Base-by-base conservation (phyloP, 1,284 basidiomycete genomes). In the Rhodotorula sp. region DNA sequence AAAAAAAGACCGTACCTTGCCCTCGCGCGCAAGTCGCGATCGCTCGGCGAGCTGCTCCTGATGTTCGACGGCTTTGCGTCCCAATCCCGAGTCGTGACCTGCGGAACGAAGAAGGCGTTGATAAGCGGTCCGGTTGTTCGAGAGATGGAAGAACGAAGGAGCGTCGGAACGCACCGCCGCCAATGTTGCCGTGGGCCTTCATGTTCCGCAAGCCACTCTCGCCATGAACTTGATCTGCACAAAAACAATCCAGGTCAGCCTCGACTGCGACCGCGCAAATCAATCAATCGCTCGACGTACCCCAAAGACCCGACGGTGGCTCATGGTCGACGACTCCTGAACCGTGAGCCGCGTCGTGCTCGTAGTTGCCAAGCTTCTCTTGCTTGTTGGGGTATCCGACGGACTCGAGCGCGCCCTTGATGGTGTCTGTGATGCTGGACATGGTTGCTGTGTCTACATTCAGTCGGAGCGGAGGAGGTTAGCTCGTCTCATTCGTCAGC, bases 31-130 rank as follows among this genome's bases (percentile, higher is more conserved):
- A 8, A 74, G 59, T 5, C 72, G 66, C 13, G 67, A 58, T 5
- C 72, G 72, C 47, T 68, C 70, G 29, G 72, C 72, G 46, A 74
- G 58, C 32, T 67, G 52, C 46, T 74, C 69, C 58, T 65, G 70
- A 51, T 70, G 71, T 2, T 32, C 39, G 4, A 69, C 58, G 0
- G 65, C 71, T 52, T 72, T 72, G 19, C n/a, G 17, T 19, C 61
- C 34, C 7, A 73, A 34, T 0, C 69, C 68, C 7, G 64, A 60
- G 34, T 68, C 68, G 47, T 57, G 54, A 4, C 72, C 72, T 8
- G 60, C n/a, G 7, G 2, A 32, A 24, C 20, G 34, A 10, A 4
- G 8, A 17, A 58, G 20, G 36, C 24, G 36, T 24, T 15, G n/a
- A n/a, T 1, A 22, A 32, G 29, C 11, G 20, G 15, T 4, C 30